Base-by-base conservation (phyloP, 1,284 basidiomycete species). In the Ceratobasidium sp. region DNA sequence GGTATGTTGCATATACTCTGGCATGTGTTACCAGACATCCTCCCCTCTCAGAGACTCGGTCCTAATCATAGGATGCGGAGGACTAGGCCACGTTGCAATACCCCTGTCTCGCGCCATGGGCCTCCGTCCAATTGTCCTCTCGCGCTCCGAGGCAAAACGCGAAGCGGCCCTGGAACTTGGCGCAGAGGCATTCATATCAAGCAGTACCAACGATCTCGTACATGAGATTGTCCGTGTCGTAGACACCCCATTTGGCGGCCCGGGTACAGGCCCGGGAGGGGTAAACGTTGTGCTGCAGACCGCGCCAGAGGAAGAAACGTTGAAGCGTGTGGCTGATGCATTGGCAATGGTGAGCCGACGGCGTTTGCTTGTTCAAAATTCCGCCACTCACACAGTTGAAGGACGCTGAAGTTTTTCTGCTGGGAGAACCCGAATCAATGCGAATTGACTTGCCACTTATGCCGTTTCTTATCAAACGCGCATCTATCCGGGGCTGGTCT, bases 221-320 rank as follows among this genome's bases (percentile, higher is more conserved):
- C 14, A 57, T 23, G 53, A 69, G 41, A 55, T 69, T 12, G 46
- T n/a, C 26, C n/a, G 23, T 26, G 21, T 69, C 14, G 65, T 50
- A 43, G 65, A 69, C 32, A 30, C 10, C 16, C 65, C 65, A 8
- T 69, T 69, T 18, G 52, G 53, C 4, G 50, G 65, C 16, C 18
- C 43, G 9, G 60, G 60, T 30, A 12, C 53, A 2, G 65, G 65
- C 32, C 65, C 65, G 5, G 30, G 32, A 8, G 65, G 65, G 6
- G 65, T 69, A 28, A 41, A 69, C 41, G 43, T 69, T 21, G 53
- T 69, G 23, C 23, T 69, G 41, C 65, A 69, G 52, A 69, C 65
- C 8, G 65, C 65, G 1, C 65, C 65, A 41, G 65, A 69, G 21
- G 65, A 69, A 46, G 65, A 69, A 21, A 69, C 53, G 21, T 53